These are phyloP conservation scores for Actinomortierella wolfii DNA, from an alignment of 371 early-diverging fungal species.

Conservation along the genomic window DNA sequence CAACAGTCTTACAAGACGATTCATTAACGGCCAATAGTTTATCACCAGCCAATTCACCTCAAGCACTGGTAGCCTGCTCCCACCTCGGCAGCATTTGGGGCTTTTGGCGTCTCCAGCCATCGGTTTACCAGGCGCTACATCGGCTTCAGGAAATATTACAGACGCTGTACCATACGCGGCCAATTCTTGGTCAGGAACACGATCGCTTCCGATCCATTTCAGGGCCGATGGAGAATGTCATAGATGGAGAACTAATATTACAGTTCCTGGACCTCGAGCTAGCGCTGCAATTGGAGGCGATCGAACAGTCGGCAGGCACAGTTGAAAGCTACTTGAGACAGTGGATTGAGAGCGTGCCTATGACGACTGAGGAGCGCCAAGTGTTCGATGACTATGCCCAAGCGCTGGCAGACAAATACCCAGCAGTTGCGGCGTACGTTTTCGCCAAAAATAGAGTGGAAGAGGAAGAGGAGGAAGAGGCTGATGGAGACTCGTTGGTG, in stretches of 20 bases:
- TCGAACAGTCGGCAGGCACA: slow-evolving; percentile 11
- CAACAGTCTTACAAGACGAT: background rate
- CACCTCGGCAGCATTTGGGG: slow-evolving; percentile 25
- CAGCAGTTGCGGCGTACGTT: no score
- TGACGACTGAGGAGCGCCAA: background rate
- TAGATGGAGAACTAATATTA: slow-evolving; percentile 23
- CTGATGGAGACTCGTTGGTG: no score
- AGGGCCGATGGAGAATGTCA: slow-evolving; percentile 4
- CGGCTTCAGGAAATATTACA: slow-evolving; percentile 14
- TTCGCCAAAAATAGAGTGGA: no score
- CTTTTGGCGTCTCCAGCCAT: slow-evolving; percentile 26
- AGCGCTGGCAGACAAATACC: no score
- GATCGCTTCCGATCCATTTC: slow-evolving; percentile 18
- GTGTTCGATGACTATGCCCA: background rate
- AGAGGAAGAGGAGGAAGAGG: no score
- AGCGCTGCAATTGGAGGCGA: slow-evolving; percentile 10
- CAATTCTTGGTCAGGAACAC: slow-evolving; percentile 17
- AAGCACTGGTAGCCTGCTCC: slow-evolving; percentile 26
- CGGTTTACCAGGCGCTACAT: slow-evolving; percentile 13
- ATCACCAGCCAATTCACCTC: slow-evolving; percentile 6
- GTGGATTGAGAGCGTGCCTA: slow-evolving; percentile 17
- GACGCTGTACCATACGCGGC: slow-evolving; percentile 12
- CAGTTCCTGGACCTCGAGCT: slow-evolving; percentile 25
- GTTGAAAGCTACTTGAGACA: background rate
- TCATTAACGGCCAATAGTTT: background rate